Conservation (phyloP, 75 land plant species). For the Chamaecyparis obtusa region DNA sequence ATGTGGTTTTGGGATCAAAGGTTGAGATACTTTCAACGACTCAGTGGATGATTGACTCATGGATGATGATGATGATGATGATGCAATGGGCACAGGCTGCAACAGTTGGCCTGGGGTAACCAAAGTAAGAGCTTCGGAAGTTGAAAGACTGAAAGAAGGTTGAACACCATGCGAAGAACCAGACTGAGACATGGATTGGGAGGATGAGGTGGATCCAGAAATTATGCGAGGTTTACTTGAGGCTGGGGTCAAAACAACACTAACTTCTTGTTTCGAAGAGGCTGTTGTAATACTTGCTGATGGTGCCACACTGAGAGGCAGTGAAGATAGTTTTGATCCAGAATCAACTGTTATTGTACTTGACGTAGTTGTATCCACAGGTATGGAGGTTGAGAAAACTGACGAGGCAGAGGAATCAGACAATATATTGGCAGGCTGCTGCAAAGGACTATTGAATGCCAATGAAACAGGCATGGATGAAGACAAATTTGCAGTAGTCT, state of each 20-base stretch:
- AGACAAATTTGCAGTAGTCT: conserved; percentile 2
- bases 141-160: not conserved
- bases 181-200: conserved; percentile 28
- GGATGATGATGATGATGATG: not conserved
- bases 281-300: conserved; percentile 16
- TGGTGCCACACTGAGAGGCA: conserved; percentile 20
- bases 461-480: conserved; percentile 16
- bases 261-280: conserved; percentile 25
- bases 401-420: conserved; percentile 15
- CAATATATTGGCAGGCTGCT: conserved; percentile 18
- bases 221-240: conserved; percentile 30
- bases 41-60: not conserved
- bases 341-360: conserved; percentile 18
- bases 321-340: conserved; percentile 21
- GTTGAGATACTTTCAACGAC: not conserved
- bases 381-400: conserved; percentile 7
- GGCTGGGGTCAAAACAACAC: conserved; percentile 21
- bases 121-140: conserved; percentile 12
- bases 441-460: conserved; percentile 21
- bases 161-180: conserved; percentile 8
- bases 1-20: not conserved
- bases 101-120: conserved; percentile 14
- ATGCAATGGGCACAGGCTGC: conserved; percentile 10
- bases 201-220: conserved; percentile 23
- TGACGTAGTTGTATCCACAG: conserved; percentile 16